A percentile compares a stretch with the other conserved stretches of the same genome.
These are phyloP conservation scores for Macrolepiota dolichaula DNA, from an alignment of 768 basidiomycete species.

Conservation along the genomic window DNA sequence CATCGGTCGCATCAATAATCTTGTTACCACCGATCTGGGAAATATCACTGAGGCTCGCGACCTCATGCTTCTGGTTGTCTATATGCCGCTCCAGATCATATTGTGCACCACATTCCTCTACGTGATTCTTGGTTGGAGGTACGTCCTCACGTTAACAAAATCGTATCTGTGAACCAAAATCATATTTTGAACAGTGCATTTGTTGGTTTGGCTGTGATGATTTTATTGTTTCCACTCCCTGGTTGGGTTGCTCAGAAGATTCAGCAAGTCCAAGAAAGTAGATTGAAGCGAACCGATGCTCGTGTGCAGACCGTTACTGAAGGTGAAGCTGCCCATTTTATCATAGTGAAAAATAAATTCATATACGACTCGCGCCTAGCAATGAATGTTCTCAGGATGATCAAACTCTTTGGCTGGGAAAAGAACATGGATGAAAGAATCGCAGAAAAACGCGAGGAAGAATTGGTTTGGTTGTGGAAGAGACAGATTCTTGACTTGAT, in stretches of 20 bases:
- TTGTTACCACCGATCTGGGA: slow-evolving; percentile 63
- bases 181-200: slow-evolving; percentile 38
- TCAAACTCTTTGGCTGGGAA: slow-evolving; percentile 73
- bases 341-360: slow-evolving; percentile 11
- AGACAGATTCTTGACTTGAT: slow-evolving; percentile 51
- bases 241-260: slow-evolving; percentile 50
- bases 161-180: slow-evolving; percentile 5
- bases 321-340: slow-evolving; percentile 28
- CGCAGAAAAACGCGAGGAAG: slow-evolving; percentile 57
- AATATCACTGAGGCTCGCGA: slow-evolving; percentile 37
- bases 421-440: slow-evolving; percentile 52
- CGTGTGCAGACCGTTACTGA: slow-evolving; percentile 64
- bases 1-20: slow-evolving; percentile 75
- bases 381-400: slow-evolving; percentile 58
- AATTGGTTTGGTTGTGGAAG: slow-evolving; percentile 54
- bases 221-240: slow-evolving; percentile 55
- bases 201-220: slow-evolving; percentile 52
- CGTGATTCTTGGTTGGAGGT: slow-evolving; percentile 47
- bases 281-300: slow-evolving; percentile 54
- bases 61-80: slow-evolving; percentile 31
- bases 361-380: slow-evolving; percentile 28
- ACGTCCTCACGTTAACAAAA: slow-evolving; percentile 24
- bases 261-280: slow-evolving; percentile 45
- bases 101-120: slow-evolving; percentile 45
- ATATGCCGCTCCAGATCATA: slow-evolving; percentile 38